Evolutionary conservation across 192 early-diverging fungal genomes (phyloP).

Genomic region (Chytriomyces sp.): DNA sequence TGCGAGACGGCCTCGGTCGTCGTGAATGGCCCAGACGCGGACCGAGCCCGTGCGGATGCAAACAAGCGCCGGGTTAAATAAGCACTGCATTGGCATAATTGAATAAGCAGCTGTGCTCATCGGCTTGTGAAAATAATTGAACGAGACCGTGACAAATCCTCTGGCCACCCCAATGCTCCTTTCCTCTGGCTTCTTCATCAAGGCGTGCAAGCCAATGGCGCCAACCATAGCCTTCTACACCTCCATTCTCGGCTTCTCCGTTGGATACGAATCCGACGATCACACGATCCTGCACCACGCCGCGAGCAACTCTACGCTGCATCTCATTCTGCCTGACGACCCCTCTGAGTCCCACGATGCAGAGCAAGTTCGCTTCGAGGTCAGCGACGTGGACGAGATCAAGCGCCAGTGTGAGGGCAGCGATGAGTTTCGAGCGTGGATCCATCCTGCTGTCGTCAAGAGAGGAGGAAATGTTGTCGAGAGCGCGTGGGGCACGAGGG

Average conservation of each 20-base stretch:
- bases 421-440: background rate
- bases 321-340: conserved; percentile 76
- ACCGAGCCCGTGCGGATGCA: too few relatives aligned
- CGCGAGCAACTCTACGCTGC: conserved; percentile 48
- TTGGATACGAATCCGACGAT: conserved; percentile 62
- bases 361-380: too few relatives aligned
- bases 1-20: too few relatives aligned
- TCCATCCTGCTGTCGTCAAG: conserved; percentile 1
- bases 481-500: conserved; percentile 9
- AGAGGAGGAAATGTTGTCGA: background rate
- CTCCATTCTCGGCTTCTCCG: conserved; percentile 63
- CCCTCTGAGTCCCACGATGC: conserved; percentile 83
- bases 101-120: too few relatives aligned
- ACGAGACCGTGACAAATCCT: too few relatives aligned
- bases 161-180: too few relatives aligned
- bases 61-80: too few relatives aligned
- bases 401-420: conserved; percentile 57
- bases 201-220: background rate
- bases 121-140: too few relatives aligned
- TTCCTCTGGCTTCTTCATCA: too few relatives aligned
- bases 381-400: conserved; percentile 62
- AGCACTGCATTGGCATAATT: too few relatives aligned
- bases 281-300: conserved; percentile 5
- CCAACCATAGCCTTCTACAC: conserved; percentile 11
- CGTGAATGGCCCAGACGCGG: too few relatives aligned